phyloP scores from a whole-genome alignment of 345 rosid species.

The Hevea brasiliensis region DNA sequence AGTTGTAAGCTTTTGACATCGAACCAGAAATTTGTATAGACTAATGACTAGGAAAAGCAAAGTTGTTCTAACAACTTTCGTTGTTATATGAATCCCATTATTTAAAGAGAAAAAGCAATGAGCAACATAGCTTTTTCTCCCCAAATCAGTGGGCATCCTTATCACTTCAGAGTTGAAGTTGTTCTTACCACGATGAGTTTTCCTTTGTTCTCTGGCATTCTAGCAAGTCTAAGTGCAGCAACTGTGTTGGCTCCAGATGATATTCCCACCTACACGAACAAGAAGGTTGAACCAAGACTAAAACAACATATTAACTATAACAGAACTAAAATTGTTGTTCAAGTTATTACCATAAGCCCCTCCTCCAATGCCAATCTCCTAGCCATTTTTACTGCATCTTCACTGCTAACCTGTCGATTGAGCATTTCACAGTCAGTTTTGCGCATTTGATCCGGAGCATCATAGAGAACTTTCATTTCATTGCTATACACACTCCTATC shows the following conservation, averaged over 20 bases:
- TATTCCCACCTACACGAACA: constrained; percentile 72
- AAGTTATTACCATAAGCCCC: constrained; percentile 81
- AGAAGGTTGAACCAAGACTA: background rate
- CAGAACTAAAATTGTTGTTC: background rate
- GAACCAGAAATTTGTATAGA: background rate
- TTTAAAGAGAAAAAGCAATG: too few species aligned
- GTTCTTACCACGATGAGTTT: constrained; percentile 87
- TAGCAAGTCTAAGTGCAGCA: constrained; percentile 77
- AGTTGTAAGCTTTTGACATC: background rate
- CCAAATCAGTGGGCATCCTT: background rate
- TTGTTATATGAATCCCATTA: background rate
- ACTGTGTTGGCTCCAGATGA: constrained; percentile 95
- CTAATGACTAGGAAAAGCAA: background rate
- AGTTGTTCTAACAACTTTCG: background rate
- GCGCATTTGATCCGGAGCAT: constrained; percentile 8
- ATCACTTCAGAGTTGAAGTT: background rate
- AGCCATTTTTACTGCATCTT: constrained; percentile 91
- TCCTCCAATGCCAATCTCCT: constrained; percentile 89
- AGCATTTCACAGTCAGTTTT: constrained; percentile 1
- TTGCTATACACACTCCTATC: background rate
- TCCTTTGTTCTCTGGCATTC: constrained; percentile 90
- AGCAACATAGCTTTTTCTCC: background rate
- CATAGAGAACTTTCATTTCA: background rate
- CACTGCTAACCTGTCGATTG: constrained; percentile 70
- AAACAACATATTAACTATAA: background rate